Evolutionary conservation across 495 filamentous ascomycete species (phyloP).

Genomic region (Haplographium delicatum): DNA sequence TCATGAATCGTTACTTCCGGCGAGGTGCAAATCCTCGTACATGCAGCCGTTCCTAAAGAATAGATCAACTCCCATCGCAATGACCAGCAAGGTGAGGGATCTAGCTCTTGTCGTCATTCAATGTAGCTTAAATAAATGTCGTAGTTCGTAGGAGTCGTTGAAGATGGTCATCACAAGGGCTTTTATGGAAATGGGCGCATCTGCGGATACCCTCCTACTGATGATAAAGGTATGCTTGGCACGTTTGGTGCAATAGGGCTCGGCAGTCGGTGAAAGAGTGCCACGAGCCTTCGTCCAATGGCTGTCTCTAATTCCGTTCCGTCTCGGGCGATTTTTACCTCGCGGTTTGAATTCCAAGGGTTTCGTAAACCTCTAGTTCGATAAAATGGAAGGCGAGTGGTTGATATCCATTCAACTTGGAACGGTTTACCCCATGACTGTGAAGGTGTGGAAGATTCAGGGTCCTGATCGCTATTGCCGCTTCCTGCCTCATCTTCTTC

Average conservation of each 20-base stretch:
- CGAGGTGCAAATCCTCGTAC: too few relatives aligned
- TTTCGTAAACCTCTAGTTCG: constrained; percentile 87
- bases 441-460: constrained; percentile 33
- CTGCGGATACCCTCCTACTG: constrained; percentile 22
- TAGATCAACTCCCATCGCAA: constrained; percentile 6
- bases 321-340: constrained; percentile 95
- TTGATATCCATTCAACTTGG: constrained; percentile 87
- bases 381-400: constrained; percentile 82
- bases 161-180: too few relatives aligned
- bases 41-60: too few relatives aligned
- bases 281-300: constrained; percentile 70
- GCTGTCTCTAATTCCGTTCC: constrained; percentile 88
- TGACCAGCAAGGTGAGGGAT: constrained; percentile 12
- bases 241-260: constrained; percentile 32
- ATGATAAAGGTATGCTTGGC: constrained; percentile 12
- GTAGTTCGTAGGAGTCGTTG: neutral
- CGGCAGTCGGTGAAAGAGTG: constrained; percentile 64
- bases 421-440: constrained; percentile 90
- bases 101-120: neutral
- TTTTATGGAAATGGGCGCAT: constrained; percentile 8
- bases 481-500: constrained; percentile 33
- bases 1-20: constrained; percentile 11
- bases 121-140: neutral
- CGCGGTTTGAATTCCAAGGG: constrained; percentile 91
- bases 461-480: constrained; percentile 27